phyloP scores from a whole-genome alignment of 2,329 filamentous ascomycete genomes.

The Parastagonospora nodorum region DNA sequence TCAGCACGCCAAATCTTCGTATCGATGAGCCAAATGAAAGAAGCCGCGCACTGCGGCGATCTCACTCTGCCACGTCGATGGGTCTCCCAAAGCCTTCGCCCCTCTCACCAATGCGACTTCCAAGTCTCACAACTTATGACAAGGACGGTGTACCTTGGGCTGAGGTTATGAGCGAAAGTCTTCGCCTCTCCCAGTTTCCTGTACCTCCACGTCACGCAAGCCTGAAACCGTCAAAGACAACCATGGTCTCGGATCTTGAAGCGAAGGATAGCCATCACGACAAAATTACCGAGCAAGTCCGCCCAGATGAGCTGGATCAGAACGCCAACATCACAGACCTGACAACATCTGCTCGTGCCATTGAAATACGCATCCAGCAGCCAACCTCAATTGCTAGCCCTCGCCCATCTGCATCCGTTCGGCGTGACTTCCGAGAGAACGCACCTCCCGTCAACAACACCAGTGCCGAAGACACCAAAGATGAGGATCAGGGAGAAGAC shows the following conservation, averaged over 20 bases:
- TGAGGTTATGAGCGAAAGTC: slow-evolving; percentile 32
- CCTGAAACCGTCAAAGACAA: slow-evolving; percentile 15
- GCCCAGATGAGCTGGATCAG: background rate
- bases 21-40: slow-evolving; percentile 14
- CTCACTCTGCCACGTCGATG: slow-evolving; percentile 39
- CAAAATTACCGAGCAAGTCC: background rate
- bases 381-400: slow-evolving; percentile 19
- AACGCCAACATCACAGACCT: background rate
- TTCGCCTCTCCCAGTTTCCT: slow-evolving; percentile 37
- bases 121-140: slow-evolving; percentile 32
- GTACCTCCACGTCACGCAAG: slow-evolving; percentile 17
- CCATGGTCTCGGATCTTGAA: background rate
- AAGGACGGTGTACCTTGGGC: slow-evolving; percentile 33
- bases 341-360: slow-evolving; percentile 1
- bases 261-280: background rate
- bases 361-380: slow-evolving; percentile 28
- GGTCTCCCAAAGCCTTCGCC: slow-evolving; percentile 25
- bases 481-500: slow-evolving; percentile 21
- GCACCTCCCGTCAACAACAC: background rate
- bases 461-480: background rate
- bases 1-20: slow-evolving; percentile 38
- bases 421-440: slow-evolving; percentile 12
- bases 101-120: slow-evolving; percentile 32
- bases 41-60: slow-evolving; percentile 31
- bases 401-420: slow-evolving; percentile 20